Base-by-base conservation (phyloP, 2,329 filamentous ascomycete species). In the Neopestalotiopsis sp. region DNA sequence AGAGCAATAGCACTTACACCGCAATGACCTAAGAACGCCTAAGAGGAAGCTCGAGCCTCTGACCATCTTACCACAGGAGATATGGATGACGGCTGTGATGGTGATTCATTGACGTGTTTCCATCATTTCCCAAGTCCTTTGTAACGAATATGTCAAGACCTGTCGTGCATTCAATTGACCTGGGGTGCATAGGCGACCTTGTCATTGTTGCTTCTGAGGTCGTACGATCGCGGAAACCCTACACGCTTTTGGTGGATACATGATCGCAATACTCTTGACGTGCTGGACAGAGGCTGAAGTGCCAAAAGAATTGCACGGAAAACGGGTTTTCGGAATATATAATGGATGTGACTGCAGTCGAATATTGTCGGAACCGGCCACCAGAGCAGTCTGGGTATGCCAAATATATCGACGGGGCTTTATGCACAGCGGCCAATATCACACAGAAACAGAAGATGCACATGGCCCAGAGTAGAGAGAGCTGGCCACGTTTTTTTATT, bases 141-240 rank as follows among this genome's bases (percentile, higher is more conserved):
- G n/a, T 53, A 53, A n/a, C 45, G 45, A 53, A 24, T 24, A 53
- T 53, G 45, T 53, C 45, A 24, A n/a, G 4, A 17, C 45, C 45
- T 10, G 14, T 20, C 17, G 45, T 53, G 45, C 45, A 53, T 53
- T 53, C 45, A 53, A n/a, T 53, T 20, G 20, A 53, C 45, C 45
- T 53, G 45, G 45, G 45, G 45, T 53, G 20, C 45, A 53, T 53
- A 53, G 45, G 45, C 45, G 45, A 53, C n/a, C 45, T 53, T 53
- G 45, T 53, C 45, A 53, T n/a, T 53, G 45, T 53, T 53, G 45
- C 45, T 53, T 17, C 45, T 53, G 45, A 24, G 45, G 45, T 53
- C 45, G 45, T 53, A 53, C 45, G 45, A 53, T 53, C 45, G 24
- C 45, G 20, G 20, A 17, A n/a, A n/a, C 45, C 45, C 45, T 53